phyloP scores from a whole-genome alignment of 371 early-diverging fungal species.

The Conidiobolus incongruus region DNA sequence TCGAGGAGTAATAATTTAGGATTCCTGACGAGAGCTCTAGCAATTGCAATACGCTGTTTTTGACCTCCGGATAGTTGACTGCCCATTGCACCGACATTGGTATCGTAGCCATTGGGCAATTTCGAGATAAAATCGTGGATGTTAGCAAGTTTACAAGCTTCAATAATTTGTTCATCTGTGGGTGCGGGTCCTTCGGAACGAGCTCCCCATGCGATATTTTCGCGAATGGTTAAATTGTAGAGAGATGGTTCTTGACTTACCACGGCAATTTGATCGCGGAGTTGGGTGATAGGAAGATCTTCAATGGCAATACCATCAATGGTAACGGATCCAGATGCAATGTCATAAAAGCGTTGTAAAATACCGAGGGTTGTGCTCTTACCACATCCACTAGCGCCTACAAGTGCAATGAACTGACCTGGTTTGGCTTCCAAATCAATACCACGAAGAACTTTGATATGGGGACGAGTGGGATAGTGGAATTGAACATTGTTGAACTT shows the following conservation, averaged over 20 bases:
- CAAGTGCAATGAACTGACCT: too few relatives aligned
- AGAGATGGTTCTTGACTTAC: slow-evolving; percentile 77
- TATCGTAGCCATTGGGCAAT: slow-evolving; percentile 50
- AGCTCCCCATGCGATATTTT: slow-evolving; percentile 68
- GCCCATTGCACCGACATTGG: slow-evolving; percentile 52
- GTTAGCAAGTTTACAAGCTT: slow-evolving; percentile 35
- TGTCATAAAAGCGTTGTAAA: too few relatives aligned
- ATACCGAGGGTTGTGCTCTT: too few relatives aligned
- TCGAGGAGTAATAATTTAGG: slow-evolving; percentile 30
- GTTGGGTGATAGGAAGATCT: slow-evolving; percentile 24
- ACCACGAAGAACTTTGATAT: too few relatives aligned
- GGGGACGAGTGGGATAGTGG: too few relatives aligned
- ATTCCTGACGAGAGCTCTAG: slow-evolving; percentile 51
- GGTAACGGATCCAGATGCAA: too few relatives aligned
- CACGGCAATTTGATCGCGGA: slow-evolving; percentile 48
- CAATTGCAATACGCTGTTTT: slow-evolving; percentile 36
- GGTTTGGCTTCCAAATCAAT: too few relatives aligned
- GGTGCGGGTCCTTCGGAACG: slow-evolving; percentile 12
- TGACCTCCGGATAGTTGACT: slow-evolving; percentile 41
- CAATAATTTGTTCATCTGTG: slow-evolving; percentile 28
- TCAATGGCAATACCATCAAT: too few relatives aligned
- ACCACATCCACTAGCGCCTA: too few relatives aligned
- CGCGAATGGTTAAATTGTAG: slow-evolving; percentile 57
- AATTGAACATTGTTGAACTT: too few relatives aligned
- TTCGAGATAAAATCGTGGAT: slow-evolving; percentile 46